phyloP scores from a whole-genome alignment of 2,329 filamentous ascomycete species.

The Xylariaceae sp. region DNA sequence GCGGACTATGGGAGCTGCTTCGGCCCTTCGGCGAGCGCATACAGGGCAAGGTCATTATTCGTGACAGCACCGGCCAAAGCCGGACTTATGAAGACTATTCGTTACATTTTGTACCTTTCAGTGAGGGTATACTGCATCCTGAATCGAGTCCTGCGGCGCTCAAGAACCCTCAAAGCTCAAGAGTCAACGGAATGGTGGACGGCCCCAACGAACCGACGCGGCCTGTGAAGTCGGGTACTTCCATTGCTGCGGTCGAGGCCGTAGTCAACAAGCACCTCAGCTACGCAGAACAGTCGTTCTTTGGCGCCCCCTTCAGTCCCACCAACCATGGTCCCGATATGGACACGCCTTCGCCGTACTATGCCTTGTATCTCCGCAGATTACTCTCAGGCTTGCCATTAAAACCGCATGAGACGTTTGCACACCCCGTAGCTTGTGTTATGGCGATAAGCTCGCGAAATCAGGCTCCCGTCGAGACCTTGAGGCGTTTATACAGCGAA shows the following conservation, averaged over 20 bases:
- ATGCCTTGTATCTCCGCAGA: conserved; percentile 76
- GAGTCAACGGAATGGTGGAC: conserved; percentile 30
- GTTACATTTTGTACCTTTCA: conserved; percentile 74
- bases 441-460: conserved; percentile 93
- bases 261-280: conserved; percentile 74
- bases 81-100: conserved; percentile 84
- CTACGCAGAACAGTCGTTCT: conserved; percentile 61
- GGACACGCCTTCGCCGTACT: conserved; percentile 67
- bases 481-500: conserved; percentile 76
- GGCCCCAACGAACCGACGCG: conserved; percentile 21
- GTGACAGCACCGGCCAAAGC: conserved; percentile 84
- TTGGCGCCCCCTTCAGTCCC: conserved; percentile 36
- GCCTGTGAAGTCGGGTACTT: conserved; percentile 30
- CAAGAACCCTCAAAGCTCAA: conserved; percentile 25
- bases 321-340: conserved; percentile 40
- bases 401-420: conserved; percentile 84
- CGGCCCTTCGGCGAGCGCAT: conserved; percentile 87
- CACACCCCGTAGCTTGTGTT: conserved; percentile 88
- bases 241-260: conserved; percentile 67
- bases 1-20: conserved; percentile 78
- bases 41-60: conserved; percentile 79
- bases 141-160: conserved; percentile 37
- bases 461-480: conserved; percentile 74
- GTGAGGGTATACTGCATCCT: conserved; percentile 50
- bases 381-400: conserved; percentile 74